Conservation (phyloP, 2,329 filamentous ascomycete genomes). For the Monosporascus sp. region DNA sequence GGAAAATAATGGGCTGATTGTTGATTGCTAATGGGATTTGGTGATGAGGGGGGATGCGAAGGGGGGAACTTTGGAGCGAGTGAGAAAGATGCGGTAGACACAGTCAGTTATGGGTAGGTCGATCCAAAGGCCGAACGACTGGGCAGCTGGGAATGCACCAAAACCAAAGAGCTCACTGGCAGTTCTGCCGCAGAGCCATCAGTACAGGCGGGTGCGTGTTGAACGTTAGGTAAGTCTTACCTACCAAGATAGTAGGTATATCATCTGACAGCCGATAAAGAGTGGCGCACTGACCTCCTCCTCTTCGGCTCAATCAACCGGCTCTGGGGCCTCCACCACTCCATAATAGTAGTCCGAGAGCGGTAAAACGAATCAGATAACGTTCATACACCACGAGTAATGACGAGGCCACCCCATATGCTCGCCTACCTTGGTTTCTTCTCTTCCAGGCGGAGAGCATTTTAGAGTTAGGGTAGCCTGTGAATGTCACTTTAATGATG, state of each 20-base stretch:
- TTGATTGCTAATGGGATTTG: background rate
- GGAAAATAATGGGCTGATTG: background rate
- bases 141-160: too few relatives aligned
- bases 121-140: background rate
- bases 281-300: too few relatives aligned
- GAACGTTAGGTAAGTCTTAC: too few relatives aligned
- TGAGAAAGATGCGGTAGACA: background rate
- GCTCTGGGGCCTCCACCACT: constrained; percentile 10
- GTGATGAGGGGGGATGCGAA: constrained; percentile 1
- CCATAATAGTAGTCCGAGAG: constrained; percentile 4
- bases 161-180: too few relatives aligned
- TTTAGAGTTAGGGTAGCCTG: background rate
- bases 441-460: background rate
- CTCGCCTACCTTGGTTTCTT: background rate
- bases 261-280: too few relatives aligned
- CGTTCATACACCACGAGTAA: constrained; percentile 34
- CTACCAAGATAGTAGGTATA: too few relatives aligned
- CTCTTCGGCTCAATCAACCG: background rate
- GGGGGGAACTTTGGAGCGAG: background rate
- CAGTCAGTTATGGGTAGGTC: background rate
- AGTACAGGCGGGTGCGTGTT: too few relatives aligned
- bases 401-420: constrained; percentile 4
- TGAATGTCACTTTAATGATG: too few relatives aligned
- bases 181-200: too few relatives aligned
- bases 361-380: constrained; percentile 32